Base-by-base conservation (phyloP, 805 yeast species). In the Scheffersomyces spartinae region DNA sequence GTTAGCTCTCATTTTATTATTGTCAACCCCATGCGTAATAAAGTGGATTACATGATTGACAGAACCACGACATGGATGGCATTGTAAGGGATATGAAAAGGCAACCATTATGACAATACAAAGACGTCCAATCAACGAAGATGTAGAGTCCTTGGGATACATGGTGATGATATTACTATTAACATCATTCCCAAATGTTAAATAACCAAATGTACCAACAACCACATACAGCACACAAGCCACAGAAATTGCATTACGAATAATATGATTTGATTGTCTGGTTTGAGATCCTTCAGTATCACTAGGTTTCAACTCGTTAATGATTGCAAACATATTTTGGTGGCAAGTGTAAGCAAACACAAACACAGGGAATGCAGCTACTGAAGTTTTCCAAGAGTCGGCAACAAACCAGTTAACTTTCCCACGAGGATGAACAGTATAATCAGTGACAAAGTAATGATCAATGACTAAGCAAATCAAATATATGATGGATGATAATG, bases 281-380 rank as follows among this genome's bases (percentile, higher is more conserved):
- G 67, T 59, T 35, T 49, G 57, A 20, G 57, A 47, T 15, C 63
- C 64, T 18, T 38, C 47, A 3, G 18, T 33, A 6, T 49, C 62
- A 38, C 39, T 39, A n/a, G 55, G 52, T 27, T 47, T 38, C 34
- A 79, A 55, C 47, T 81, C 94, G 41, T 77, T 74, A 40, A 76
- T 68, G 26, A 81, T 77, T 7, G 84, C 74, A 45, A 75, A 78
- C 62, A 80, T 71, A 49, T 79, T 81, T 54, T 81, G 88, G 31
- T 79, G 79, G 26, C 91, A 84, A 1, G 88, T 79, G 48, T 68
- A 81, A 2, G 93, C 91, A 49, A 81, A 76, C 9, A 81, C 75
- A 18, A 80, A 67, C 29, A 81, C 75, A 14, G 82, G 79, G 40
- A 81, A 74, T 6, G 84, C 71, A 13, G 78, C 75, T 74, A 17